These are phyloP conservation scores for Eucalyptus cladocalyx DNA, from an alignment of 345 rosid genomes.

Conservation along the genomic window DNA sequence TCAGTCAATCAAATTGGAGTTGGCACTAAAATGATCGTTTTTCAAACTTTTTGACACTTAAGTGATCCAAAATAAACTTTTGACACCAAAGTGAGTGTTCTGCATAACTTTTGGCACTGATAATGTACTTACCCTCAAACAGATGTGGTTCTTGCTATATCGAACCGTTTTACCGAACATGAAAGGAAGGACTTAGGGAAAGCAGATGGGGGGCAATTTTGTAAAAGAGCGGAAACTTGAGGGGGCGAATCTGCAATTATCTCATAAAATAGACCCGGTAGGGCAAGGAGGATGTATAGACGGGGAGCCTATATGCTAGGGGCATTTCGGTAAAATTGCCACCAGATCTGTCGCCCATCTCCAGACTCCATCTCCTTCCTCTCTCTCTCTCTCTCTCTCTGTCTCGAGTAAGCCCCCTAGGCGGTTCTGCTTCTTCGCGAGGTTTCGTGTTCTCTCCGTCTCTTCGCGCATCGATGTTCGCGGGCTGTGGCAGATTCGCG, in stretches of 20 bases:
- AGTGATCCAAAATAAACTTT: no score
- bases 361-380: neutral
- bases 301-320: neutral
- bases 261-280: neutral
- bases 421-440: no score
- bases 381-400: no score
- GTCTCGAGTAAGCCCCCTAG: no score
- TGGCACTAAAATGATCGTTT: no score
- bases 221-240: neutral
- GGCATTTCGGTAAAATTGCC: neutral
- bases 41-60: no score
- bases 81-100: fast-evolving
- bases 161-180: neutral
- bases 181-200: neutral
- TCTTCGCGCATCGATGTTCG: no score
- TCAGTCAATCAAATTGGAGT: fast-evolving
- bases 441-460: no score
- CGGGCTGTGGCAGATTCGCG: no score
- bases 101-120: no score
- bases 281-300: neutral
- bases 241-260: neutral
- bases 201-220: neutral
- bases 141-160: neutral
- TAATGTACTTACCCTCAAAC: no score
- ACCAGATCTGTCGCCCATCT: neutral